Conservation (phyloP, 305 asterid genomes). For the Fraxinus latifolia region DNA sequence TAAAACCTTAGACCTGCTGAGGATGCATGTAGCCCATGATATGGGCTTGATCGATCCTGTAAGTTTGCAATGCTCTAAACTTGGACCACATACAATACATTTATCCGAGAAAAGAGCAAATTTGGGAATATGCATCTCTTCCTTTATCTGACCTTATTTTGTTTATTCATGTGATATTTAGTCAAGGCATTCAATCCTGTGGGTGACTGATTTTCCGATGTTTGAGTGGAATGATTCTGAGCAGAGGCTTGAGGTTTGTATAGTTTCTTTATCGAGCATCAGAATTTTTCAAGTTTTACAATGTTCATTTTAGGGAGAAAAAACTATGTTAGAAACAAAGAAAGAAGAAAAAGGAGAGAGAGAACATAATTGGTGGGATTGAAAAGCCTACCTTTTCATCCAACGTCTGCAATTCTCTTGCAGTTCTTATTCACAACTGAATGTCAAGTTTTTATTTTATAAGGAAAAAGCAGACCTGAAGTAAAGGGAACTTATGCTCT, state of each 20-base stretch:
- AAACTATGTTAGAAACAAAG: neutral
- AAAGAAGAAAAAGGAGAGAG: neutral
- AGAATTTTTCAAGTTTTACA: neutral
- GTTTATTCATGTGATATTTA: constrained; percentile 26
- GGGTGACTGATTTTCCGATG: constrained; percentile 99
- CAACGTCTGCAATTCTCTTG: neutral
- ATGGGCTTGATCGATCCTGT: constrained; percentile 77
- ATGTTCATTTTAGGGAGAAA: neutral
- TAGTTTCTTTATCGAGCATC: constrained; percentile 18
- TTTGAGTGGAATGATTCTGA: constrained; percentile 92
- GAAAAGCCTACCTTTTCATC: neutral
- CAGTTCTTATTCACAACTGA: neutral
- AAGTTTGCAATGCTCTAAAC: constrained; percentile 31
- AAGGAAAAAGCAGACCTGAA: neutral
- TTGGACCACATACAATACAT: constrained; percentile 3
- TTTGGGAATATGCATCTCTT: constrained; percentile 16
- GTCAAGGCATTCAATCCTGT: constrained; percentile 83
- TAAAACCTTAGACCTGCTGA: constrained; percentile 70
- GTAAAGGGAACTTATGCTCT: neutral
- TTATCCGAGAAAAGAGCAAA: neutral
- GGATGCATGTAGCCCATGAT: constrained; percentile 65
- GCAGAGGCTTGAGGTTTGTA: constrained; percentile 84
- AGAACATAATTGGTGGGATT: neutral
- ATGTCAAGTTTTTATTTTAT: neutral
- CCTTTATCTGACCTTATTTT: constrained; percentile 23